Conservation (phyloP, 2,329 filamentous ascomycete genomes). For the Xylaria sp. region DNA sequence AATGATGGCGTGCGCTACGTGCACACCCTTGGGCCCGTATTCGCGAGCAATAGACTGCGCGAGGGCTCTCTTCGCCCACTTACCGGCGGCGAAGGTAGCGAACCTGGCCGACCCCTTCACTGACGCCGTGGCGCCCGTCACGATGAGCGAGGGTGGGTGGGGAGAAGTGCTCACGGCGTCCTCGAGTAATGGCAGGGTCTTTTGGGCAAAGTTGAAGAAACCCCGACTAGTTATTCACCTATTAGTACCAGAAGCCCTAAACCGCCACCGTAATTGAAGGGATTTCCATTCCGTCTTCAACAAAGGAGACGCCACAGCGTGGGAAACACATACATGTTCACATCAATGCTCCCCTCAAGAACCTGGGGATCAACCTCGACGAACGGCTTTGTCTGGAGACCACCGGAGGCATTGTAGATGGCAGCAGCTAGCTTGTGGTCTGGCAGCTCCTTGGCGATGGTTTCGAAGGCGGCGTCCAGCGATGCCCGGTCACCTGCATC, state of each 20-base stretch:
- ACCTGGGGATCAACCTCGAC: conserved; percentile 58
- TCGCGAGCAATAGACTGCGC: conserved; percentile 72
- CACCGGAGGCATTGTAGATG: conserved; percentile 70
- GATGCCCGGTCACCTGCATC: conserved; percentile 58
- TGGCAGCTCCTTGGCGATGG: conserved; percentile 64
- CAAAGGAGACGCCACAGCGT: not conserved
- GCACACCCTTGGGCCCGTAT: conserved; percentile 75
- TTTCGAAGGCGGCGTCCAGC: conserved; percentile 60
- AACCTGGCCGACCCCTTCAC: conserved; percentile 69
- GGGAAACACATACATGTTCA: conserved; percentile 50
- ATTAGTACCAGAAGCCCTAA: not conserved
- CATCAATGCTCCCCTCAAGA: conserved; percentile 51
- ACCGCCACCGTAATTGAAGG: not conserved
- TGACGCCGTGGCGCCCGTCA: conserved; percentile 77
- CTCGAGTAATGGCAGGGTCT: conserved; percentile 68
- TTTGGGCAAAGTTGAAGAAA: conserved; percentile 73
- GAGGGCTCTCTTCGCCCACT: conserved; percentile 72
- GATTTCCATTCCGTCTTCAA: too few relatives aligned
- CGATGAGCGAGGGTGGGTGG: conserved; percentile 72
- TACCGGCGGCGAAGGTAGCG: conserved; percentile 69
- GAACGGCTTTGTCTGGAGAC: conserved; percentile 59
- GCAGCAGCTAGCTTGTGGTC: conserved; percentile 65
- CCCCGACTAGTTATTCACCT: conserved; percentile 52
- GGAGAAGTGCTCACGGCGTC: conserved; percentile 54
- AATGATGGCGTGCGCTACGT: conserved; percentile 75